Percentiles rank a stretch among this genome's conserved stretches.
phyloP scores from a whole-genome alignment of 148 eudicot species.

The Rhododendron ferrugineum region DNA sequence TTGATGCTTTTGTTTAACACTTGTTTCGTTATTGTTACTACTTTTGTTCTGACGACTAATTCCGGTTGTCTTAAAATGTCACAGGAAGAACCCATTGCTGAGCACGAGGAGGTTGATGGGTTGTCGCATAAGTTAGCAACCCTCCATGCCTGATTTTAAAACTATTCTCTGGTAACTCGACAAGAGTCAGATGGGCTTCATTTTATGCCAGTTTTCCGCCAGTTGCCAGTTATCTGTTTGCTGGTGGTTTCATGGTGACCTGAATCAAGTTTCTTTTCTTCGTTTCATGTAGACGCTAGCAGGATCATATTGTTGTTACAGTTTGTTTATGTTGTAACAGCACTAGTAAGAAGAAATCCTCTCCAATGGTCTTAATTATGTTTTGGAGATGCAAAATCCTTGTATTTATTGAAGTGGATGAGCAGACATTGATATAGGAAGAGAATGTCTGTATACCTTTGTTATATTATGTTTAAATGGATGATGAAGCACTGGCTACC shows the following conservation, averaged over 20 bases:
- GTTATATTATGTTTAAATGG: background rate
- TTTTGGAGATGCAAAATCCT: background rate
- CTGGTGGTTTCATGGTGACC: background rate
- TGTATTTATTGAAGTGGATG: background rate
- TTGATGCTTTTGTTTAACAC: background rate
- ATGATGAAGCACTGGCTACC: background rate
- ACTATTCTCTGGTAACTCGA: background rate
- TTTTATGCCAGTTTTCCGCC: background rate
- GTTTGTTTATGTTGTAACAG: background rate
- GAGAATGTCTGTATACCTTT: background rate
- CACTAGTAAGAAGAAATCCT: conserved; percentile 8
- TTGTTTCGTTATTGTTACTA: background rate
- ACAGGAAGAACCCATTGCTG: conserved; percentile 42
- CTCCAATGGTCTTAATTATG: background rate
- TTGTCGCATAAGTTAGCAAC: conserved; percentile 32
- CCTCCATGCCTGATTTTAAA: conserved; percentile 22
- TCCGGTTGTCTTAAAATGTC: background rate
- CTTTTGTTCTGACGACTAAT: background rate
- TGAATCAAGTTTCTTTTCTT: background rate
- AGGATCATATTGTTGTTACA: background rate
- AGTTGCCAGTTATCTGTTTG: background rate
- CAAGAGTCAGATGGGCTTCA: background rate
- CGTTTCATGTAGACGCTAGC: conserved; percentile 3
- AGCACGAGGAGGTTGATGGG: conserved; percentile 43
- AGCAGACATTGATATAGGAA: background rate